Percentiles rank a stretch among this genome's conserved stretches.
Conservation (phyloP, 2,329 filamentous ascomycete genomes). For the Phyllachora maydis region DNA sequence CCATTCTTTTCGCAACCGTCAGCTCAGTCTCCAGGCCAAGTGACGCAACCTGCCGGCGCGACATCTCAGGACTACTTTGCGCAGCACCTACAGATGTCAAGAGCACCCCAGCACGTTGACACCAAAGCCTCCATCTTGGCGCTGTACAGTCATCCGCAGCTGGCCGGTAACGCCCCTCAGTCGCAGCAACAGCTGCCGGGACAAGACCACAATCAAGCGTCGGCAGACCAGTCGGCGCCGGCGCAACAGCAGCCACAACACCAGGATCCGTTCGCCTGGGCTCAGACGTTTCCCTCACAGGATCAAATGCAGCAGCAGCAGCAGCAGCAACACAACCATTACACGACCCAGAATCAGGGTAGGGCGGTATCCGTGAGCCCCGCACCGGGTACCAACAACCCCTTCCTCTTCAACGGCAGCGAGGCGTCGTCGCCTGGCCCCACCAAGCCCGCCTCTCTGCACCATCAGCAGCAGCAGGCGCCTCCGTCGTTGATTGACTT, state of each 20-base stretch:
- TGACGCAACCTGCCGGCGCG: too few relatives aligned
- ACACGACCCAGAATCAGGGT: slow-evolving; percentile 8
- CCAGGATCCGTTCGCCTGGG: slow-evolving; percentile 1
- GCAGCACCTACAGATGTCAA: too few relatives aligned
- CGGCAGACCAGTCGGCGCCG: slow-evolving; percentile 3
- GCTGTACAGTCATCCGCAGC: slow-evolving; percentile 51
- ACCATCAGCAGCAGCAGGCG: too few relatives aligned
- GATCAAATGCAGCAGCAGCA: slow-evolving; percentile 4
- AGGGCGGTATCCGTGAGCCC: slow-evolving; percentile 10
- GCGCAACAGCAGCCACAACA: slow-evolving; percentile 2
- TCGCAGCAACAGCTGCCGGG: slow-evolving; percentile 15
- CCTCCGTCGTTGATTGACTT: slow-evolving; percentile 5
- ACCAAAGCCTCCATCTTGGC: slow-evolving; percentile 61
- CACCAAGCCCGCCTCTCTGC: too few relatives aligned
- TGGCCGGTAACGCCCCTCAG: too few relatives aligned
- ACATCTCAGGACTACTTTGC: too few relatives aligned
- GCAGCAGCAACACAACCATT: slow-evolving; percentile 7
- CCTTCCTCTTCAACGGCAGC: slow-evolving; percentile 23
- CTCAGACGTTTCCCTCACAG: slow-evolving; percentile 3
- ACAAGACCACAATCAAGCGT: slow-evolving; percentile 5
- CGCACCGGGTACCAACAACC: slow-evolving; percentile 28
- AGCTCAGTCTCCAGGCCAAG: too few relatives aligned
- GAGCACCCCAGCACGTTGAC: too few relatives aligned
- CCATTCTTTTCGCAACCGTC: slow-evolving; percentile 11
- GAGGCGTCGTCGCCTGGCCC: too few relatives aligned